Evolutionary conservation across 2,329 filamentous ascomycete species (phyloP), one percentile per base, ranked within the genome.

Genomic region (Colletotrichum musicola): DNA sequence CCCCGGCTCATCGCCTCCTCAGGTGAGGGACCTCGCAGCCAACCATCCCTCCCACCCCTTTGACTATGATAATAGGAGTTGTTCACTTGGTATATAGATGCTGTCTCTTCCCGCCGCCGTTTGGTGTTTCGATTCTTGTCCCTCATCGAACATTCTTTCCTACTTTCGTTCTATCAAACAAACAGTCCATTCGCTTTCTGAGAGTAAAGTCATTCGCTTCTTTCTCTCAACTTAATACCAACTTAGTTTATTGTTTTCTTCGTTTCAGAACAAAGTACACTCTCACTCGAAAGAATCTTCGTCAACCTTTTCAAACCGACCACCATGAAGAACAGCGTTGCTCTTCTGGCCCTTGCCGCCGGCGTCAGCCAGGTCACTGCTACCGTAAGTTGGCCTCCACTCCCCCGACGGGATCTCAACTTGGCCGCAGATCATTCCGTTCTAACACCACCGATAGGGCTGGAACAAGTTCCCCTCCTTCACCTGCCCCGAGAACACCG

Each of bases 401-500:
- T 10, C 2, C 7, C 5, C 10, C 13, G 10, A 9, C 27, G 30
- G 30, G 30, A 46, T 38, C 18, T 27, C 22, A n/a, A 38, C 18
- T 30, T 30, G 12, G 27, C 12, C 25, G 40, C 40, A 30, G 42
- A 50, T 60, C 60, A 68, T 64, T 71, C 22, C 22, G 4, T 25
- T 35, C 30, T 35, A 66, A 72, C 64, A 58, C 10, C n/a, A 46
- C 22, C 16, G 9, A 14, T n/a, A 71, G 65, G 65, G 65, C 55
- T 68, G 65, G 65, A 68, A 68, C 55, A 68, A 68, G 66, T 69
- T 64, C 74, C 69, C 72, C 58, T 77, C 84, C 69, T 97, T 90
- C 85, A 84, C 84, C 56, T 91, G 86, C 79, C 93, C 94, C 13
- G 81, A 83, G 68, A 94, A 93, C 85, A 89, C 87, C 76, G 83